phyloP scores from a whole-genome alignment of 78 protist species.

The Anaeramoeba flamelloides region DNA sequence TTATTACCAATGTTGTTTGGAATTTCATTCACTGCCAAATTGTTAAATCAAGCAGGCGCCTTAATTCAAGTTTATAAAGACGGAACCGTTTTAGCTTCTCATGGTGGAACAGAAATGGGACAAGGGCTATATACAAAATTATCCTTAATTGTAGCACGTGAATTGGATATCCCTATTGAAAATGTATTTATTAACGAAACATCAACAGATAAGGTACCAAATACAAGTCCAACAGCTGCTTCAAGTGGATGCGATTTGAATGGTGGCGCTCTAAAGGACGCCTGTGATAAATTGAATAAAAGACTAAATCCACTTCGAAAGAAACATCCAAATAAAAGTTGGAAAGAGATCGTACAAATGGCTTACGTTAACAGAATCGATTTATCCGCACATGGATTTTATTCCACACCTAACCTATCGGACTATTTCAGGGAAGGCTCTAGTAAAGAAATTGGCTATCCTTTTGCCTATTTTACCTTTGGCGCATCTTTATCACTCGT shows the following conservation, averaged over 20 bases:
- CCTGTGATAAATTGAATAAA: conserved; percentile 51
- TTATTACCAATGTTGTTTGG: not conserved
- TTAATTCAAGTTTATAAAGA: not conserved
- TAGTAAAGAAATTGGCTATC: too few species aligned
- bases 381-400: conserved; percentile 12
- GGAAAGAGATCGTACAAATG: conserved; percentile 1
- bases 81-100: not conserved
- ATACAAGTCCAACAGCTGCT: conserved; percentile 24
- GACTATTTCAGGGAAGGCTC: not conserved
- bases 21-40: not conserved
- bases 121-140: not conserved
- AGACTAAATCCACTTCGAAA: conserved; percentile 47
- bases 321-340: conserved; percentile 15
- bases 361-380: not conserved
- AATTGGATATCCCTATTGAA: not conserved
- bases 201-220: conserved; percentile 39
- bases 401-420: not conserved
- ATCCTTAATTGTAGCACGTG: not conserved
- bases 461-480: conserved; percentile 45
- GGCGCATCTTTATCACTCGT: conserved; percentile 70
- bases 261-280: conserved; percentile 73
- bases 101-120: not conserved
- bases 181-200: conserved; percentile 57
- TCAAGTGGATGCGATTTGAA: conserved; percentile 65
- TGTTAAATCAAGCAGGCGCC: not conserved